Evolutionary conservation across 106 monocot genomes (phyloP), one percentile per base, ranked within the genome.

Genomic region (Dactylorhiza incarnata): DNA sequence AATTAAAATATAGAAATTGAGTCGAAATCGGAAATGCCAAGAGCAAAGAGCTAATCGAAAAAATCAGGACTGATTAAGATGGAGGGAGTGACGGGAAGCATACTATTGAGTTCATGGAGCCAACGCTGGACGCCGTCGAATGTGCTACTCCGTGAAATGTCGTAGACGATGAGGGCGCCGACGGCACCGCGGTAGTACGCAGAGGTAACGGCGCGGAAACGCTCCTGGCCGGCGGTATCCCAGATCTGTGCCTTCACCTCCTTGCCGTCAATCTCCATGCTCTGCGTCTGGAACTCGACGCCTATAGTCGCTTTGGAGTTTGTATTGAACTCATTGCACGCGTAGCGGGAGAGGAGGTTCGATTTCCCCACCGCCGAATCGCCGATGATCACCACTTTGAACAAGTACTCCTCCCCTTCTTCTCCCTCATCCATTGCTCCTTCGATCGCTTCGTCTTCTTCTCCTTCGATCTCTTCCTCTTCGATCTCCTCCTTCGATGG

Each of bases 181-280:
- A 88, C 77, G 48, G 88, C 84, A 9, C 88, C 88, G 25, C 88
- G 88, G 80, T 88, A 85, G 48, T 85, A 85, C 17, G 85, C 85
- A 15, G 85, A 81, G 15, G 85, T 85, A 47, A 85, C 85, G 23
- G 85, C 85, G 43, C 81, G 73, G 72, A 85, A 85, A 23, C 85
- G 47, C 80, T 91, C 91, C 82, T 91, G 91, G 68, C 91, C 91
- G 20, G 91, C 91, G 48, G 91, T 91, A 79, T 91, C 91, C 91
- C 91, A 91, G 84, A 91, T 91, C 87, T 91, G 91, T 48, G 91
- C 87, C 85, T 91, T 91, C 50, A 88, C 80, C 70, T 85, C 85
- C 75, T 78, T 81, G 24, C 85, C 85, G 61, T 85, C 85, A 75
- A 85, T 85, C 16, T 47, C 67, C 51, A 72, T 45, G 75, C 75